Conservation (phyloP, 805 yeast species). For the Tetrapisispora nanseiensis region DNA sequence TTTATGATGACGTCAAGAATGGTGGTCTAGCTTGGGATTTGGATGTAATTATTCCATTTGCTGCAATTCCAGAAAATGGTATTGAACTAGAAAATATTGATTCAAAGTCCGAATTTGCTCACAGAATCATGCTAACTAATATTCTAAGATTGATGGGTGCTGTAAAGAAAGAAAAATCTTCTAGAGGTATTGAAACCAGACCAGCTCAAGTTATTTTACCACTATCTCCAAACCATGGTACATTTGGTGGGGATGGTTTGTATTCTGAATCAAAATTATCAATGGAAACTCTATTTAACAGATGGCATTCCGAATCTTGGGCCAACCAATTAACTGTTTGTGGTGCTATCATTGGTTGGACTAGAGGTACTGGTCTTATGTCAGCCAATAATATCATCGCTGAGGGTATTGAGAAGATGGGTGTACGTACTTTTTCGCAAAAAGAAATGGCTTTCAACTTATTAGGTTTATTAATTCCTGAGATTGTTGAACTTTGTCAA, state of each 20-base stretch:
- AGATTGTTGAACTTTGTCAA: conserved; percentile 78
- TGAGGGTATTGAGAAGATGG: conserved; percentile 89
- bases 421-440: conserved; percentile 97
- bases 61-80: conserved; percentile 98
- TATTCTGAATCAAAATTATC: conserved; percentile 96
- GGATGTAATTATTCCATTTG: conserved; percentile 93
- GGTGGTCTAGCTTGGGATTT: conserved; percentile 97
- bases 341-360: conserved; percentile 99
- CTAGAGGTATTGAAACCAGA: conserved; percentile 75
- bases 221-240: conserved; percentile 97
- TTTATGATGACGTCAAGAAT: conserved; percentile 71
- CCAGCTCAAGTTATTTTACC: conserved; percentile 98
- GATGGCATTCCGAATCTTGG: conserved; percentile 99
- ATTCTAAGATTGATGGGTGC: conserved; percentile 84
- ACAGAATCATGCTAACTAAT: conserved; percentile 96
- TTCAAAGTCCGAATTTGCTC: conserved; percentile 95
- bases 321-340: conserved; percentile 85
- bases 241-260: conserved; percentile 96
- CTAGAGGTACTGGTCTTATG: conserved; percentile 99
- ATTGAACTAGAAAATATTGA: conserved; percentile 87
- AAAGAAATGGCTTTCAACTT: conserved; percentile 99
- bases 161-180: conserved; percentile 73
- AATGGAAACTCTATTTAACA: conserved; percentile 91
- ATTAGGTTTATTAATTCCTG: conserved; percentile 85
- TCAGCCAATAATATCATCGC: conserved; percentile 94